phyloP scores from a whole-genome alignment of 768 basidiomycete genomes.

The Fomitopsis pulvina region DNA sequence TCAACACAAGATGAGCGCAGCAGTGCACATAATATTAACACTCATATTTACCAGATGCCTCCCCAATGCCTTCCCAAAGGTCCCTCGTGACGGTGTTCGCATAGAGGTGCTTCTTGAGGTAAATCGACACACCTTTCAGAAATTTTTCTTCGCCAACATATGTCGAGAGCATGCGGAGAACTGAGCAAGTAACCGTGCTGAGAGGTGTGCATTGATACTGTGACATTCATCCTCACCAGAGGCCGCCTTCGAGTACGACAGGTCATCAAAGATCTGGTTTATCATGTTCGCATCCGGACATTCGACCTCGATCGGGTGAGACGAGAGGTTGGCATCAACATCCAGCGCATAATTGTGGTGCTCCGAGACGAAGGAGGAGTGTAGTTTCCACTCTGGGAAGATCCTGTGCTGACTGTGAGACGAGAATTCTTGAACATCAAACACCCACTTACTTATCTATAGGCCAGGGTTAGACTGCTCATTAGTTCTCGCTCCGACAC shows the following conservation, averaged over 20 bases:
- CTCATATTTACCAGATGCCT: slow-evolving; percentile 47
- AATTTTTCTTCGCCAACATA: slow-evolving; percentile 88
- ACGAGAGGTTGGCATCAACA: slow-evolving; percentile 81
- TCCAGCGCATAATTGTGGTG: slow-evolving; percentile 72
- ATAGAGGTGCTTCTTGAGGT: slow-evolving; percentile 85
- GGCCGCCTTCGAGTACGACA: slow-evolving; percentile 84
- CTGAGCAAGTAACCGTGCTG: slow-evolving; percentile 26
- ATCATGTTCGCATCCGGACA: slow-evolving; percentile 84
- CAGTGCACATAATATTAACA: neutral
- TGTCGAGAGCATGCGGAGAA: slow-evolving; percentile 89
- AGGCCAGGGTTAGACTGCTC: slow-evolving; percentile 5
- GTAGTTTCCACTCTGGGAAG: slow-evolving; percentile 84
- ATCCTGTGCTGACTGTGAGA: slow-evolving; percentile 33
- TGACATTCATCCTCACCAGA: slow-evolving; percentile 39
- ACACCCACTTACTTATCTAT: slow-evolving; percentile 39
- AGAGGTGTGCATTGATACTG: neutral
- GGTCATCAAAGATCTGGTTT: slow-evolving; percentile 86
- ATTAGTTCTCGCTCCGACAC: neutral
- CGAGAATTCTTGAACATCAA: neutral
- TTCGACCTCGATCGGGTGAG: slow-evolving; percentile 93
- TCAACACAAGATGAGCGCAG: neutral
- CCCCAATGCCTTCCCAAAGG: slow-evolving; percentile 80
- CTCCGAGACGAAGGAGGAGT: slow-evolving; percentile 71
- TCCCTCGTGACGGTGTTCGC: slow-evolving; percentile 81
- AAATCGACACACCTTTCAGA: slow-evolving; percentile 82